phyloP scores from a whole-genome alignment of 768 basidiomycete genomes.

The Phaffia tasmanica region DNA sequence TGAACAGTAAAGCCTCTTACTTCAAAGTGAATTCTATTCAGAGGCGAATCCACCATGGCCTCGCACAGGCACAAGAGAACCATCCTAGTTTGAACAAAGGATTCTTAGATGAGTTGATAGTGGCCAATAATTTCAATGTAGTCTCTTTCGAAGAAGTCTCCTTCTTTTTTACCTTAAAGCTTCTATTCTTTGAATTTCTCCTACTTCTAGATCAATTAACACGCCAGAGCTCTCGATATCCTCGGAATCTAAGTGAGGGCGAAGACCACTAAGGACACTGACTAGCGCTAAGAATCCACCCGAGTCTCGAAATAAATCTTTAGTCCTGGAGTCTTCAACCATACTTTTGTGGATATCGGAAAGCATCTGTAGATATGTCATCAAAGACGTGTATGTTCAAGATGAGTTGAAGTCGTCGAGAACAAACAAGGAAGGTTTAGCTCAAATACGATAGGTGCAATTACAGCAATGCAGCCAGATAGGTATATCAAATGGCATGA shows the following conservation, averaged over 20 bases:
- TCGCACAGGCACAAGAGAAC: conserved; percentile 21
- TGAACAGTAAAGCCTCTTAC: conserved; percentile 47
- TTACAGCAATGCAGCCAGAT: too few species aligned
- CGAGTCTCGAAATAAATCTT: conserved; percentile 65
- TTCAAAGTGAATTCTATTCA: conserved; percentile 16
- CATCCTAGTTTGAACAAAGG: conserved; percentile 4
- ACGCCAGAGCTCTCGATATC: conserved; percentile 28
- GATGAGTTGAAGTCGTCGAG: too few species aligned
- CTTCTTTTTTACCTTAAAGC: conserved; percentile 6
- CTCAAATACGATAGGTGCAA: too few species aligned
- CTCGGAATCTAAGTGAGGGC: conserved; percentile 32
- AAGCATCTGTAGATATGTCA: conserved; percentile 14
- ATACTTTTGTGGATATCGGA: conserved; percentile 58
- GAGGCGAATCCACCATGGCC: conserved; percentile 3
- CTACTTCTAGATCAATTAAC: conserved; percentile 39
- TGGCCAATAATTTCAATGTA: conserved; percentile 40
- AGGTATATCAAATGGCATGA: too few species aligned
- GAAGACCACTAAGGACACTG: conserved; percentile 56
- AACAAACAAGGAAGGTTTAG: too few species aligned
- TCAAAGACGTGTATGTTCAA: too few species aligned
- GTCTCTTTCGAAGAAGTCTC: too few species aligned
- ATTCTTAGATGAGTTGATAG: background rate
- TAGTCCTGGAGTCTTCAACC: conserved; percentile 54
- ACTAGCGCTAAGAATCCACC: conserved; percentile 70
- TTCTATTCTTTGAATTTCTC: conserved; percentile 14